Evolutionary conservation across 2,329 filamentous ascomycete species (phyloP).

Genomic region (Aspergillus vadensis): DNA sequence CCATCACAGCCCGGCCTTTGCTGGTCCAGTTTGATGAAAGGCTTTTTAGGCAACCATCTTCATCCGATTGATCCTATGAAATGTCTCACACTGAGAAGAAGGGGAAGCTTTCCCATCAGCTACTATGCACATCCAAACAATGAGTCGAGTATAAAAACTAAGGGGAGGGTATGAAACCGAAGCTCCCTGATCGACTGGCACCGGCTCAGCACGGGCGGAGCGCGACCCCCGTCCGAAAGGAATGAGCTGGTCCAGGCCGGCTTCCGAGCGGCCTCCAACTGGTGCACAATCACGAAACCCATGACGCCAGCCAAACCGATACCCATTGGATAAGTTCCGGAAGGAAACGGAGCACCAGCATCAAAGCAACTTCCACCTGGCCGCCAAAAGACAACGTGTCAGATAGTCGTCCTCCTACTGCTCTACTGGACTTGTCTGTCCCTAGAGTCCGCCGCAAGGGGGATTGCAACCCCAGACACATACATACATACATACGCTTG

Average conservation of each 20-base stretch:
- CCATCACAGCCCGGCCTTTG: too few species aligned
- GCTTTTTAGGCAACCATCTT: constrained; percentile 1
- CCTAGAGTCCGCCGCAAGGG: constrained; percentile 14
- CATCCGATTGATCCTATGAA: not conserved
- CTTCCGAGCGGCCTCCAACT: not conserved
- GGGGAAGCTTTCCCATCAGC: not conserved
- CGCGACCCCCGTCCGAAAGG: constrained; percentile 3
- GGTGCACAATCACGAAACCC: not conserved
- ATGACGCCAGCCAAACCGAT: not conserved
- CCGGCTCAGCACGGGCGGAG: constrained; percentile 1
- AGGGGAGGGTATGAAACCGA: not conserved
- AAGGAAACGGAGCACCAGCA: not conserved
- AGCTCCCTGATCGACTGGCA: not conserved
- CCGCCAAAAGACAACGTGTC: constrained; percentile 4
- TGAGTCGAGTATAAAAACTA: not conserved
- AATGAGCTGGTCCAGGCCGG: constrained; percentile 1
- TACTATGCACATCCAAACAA: not conserved
- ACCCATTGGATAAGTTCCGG: not conserved
- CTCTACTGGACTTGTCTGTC: not conserved
- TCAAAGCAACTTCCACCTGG: not conserved
- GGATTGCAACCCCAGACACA: not conserved
- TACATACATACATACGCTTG: not conserved
- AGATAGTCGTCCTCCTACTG: not conserved
- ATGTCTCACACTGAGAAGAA: not conserved
- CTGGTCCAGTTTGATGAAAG: not conserved